Percentiles rank a stretch among this genome's conserved stretches.
Evolutionary conservation across 192 early-diverging fungal genomes (phyloP).

Genomic region (Coemansia guatemalensis): DNA sequence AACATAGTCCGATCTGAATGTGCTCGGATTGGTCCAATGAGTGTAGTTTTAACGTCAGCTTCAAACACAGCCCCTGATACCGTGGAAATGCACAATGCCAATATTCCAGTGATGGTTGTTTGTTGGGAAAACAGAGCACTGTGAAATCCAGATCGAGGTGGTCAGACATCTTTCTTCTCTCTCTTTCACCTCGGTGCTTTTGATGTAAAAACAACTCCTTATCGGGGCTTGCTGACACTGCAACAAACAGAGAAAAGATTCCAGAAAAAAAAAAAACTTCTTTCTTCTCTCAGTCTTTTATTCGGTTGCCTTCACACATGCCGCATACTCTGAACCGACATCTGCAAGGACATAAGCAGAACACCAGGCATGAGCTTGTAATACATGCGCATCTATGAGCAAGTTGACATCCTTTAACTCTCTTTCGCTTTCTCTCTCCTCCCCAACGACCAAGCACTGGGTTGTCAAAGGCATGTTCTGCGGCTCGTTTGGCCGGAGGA

Average conservation of each 20-base stretch:
- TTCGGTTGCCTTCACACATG: background rate
- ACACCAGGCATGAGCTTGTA: background rate
- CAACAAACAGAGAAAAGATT: background rate
- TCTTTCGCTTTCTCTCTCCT: too few species aligned
- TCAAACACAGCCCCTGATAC: background rate
- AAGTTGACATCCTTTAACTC: background rate
- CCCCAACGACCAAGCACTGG: background rate
- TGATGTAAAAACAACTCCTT: background rate
- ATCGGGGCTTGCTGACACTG: background rate
- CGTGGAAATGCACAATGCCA: background rate
- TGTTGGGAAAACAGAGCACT: background rate
- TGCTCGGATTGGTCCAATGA: background rate
- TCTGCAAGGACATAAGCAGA: background rate
- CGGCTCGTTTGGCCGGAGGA: background rate
- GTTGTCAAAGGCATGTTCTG: background rate
- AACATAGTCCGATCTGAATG: background rate
- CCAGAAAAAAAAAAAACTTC: background rate
- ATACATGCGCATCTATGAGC: background rate
- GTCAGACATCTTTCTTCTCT: background rate
- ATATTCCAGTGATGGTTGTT: background rate
- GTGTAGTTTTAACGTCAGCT: too few species aligned
- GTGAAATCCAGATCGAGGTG: background rate
- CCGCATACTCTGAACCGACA: background rate
- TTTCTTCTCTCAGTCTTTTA: background rate
- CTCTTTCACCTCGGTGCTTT: background rate